Evolutionary conservation across 768 basidiomycete genomes (phyloP).

Genomic region (Candolleomyces aberdarensis): DNA sequence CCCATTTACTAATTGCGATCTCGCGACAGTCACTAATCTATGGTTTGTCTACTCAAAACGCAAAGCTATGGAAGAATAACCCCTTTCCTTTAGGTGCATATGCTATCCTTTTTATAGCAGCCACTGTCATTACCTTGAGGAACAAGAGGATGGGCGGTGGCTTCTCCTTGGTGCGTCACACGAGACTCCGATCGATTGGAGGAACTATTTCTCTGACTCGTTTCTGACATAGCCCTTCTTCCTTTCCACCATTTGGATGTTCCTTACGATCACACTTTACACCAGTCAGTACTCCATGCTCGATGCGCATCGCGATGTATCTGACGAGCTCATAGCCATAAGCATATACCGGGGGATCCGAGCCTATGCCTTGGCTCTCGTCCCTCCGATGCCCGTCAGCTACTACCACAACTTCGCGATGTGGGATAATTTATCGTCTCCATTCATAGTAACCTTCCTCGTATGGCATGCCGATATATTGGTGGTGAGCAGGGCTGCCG

Average conservation of each 20-base stretch:
- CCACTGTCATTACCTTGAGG: constrained; percentile 15
- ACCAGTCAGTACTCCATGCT: neutral
- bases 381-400: neutral
- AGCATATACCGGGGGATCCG: neutral
- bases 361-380: neutral
- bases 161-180: neutral
- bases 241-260: neutral
- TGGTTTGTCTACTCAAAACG: neutral
- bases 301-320: neutral
- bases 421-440: constrained; percentile 1
- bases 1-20: neutral
- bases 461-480: constrained; percentile 1
- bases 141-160: constrained; percentile 4
- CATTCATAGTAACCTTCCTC: neutral
- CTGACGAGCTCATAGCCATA: neutral
- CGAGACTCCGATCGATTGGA: neutral
- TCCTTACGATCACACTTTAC: neutral
- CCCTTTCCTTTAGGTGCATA: constrained; percentile 10
- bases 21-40: neutral
- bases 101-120: constrained; percentile 16
- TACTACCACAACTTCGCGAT: neutral
- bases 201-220: neutral
- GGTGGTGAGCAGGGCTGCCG: neutral
- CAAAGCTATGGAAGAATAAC: neutral
- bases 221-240: neutral